Conservation (phyloP, 768 basidiomycete genomes). For the Hericium rajendrae region DNA sequence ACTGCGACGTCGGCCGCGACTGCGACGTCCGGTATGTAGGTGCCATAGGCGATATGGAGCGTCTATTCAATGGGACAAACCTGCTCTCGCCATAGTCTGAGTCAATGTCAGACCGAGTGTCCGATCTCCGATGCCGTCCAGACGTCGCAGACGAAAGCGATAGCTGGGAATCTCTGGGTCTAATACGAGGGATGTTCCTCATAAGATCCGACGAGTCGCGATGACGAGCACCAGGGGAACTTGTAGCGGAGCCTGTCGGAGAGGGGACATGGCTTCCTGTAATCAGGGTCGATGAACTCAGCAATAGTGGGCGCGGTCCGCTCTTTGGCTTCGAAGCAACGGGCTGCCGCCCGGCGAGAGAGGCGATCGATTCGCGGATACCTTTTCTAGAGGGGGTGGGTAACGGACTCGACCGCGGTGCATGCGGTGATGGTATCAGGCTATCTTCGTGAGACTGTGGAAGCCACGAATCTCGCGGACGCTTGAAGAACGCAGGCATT, state of each 20-base stretch:
- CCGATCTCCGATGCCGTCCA: conserved; percentile 25
- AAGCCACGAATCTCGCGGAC: conserved; percentile 47
- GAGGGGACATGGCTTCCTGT: conserved; percentile 12
- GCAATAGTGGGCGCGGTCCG: conserved; percentile 57
- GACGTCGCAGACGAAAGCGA: conserved; percentile 47
- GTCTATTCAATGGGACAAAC: conserved; percentile 53
- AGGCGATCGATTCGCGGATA: conserved; percentile 34
- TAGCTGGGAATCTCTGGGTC: conserved; percentile 45
- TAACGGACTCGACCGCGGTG: conserved; percentile 17
- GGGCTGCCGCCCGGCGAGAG: conserved; percentile 24
- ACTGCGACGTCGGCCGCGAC: conserved; percentile 24
- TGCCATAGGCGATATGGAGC: conserved; percentile 66
- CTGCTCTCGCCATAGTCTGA: conserved; percentile 48
- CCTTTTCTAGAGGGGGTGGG: conserved; percentile 29
- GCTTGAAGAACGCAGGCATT: conserved; percentile 47
- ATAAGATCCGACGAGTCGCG: background rate
- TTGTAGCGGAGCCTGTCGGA: conserved; percentile 14
- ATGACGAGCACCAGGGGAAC: conserved; percentile 8
- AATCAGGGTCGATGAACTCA: conserved; percentile 34
- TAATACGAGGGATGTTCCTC: conserved; percentile 1
- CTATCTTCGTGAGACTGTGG: conserved; percentile 20
- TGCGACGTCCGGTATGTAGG: conserved; percentile 8
- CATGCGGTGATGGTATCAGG: conserved; percentile 1
- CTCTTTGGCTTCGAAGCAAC: conserved; percentile 32
- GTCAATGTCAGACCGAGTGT: conserved; percentile 40